phyloP scores from a whole-genome alignment of 805 yeast genomes.

The Pichia californica region DNA sequence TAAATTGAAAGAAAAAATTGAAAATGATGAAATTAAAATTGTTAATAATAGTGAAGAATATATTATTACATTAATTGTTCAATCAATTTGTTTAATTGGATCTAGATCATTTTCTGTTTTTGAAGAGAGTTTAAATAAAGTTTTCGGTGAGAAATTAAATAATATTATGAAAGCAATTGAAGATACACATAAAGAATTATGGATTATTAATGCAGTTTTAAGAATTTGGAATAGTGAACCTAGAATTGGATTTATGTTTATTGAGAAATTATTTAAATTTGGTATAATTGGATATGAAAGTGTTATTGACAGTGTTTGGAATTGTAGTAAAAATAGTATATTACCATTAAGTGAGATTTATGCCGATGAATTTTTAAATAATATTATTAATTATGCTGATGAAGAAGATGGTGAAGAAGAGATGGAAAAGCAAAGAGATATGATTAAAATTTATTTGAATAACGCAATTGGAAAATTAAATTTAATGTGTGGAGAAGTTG shows the following conservation, averaged over 20 bases:
- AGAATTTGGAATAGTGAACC: conserved; percentile 62
- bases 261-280: conserved; percentile 44
- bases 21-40: conserved; percentile 8
- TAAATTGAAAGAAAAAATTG: conserved; percentile 19
- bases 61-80: conserved; percentile 56
- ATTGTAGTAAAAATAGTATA: conserved; percentile 15
- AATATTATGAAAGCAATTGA: conserved; percentile 19
- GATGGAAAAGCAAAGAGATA: conserved; percentile 18
- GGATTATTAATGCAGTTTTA: conserved; percentile 51
- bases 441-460: conserved; percentile 8
- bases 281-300: conserved; percentile 37
- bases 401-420: conserved; percentile 12
- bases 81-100: conserved; percentile 74
- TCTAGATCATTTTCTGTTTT: conserved; percentile 81
- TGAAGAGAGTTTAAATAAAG: conserved; percentile 39
- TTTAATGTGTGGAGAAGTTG: not conserved
- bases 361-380: conserved; percentile 34
- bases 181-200: conserved; percentile 25
- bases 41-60: conserved; percentile 32
- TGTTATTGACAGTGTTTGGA: conserved; percentile 37
- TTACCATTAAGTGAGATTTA: conserved; percentile 38
- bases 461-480: conserved; percentile 1
- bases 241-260: conserved; percentile 54
- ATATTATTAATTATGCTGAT: conserved; percentile 18
- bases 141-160: conserved; percentile 24